Conservation (phyloP, 2,329 filamentous ascomycete genomes). For the Cercospora nicotianae region DNA sequence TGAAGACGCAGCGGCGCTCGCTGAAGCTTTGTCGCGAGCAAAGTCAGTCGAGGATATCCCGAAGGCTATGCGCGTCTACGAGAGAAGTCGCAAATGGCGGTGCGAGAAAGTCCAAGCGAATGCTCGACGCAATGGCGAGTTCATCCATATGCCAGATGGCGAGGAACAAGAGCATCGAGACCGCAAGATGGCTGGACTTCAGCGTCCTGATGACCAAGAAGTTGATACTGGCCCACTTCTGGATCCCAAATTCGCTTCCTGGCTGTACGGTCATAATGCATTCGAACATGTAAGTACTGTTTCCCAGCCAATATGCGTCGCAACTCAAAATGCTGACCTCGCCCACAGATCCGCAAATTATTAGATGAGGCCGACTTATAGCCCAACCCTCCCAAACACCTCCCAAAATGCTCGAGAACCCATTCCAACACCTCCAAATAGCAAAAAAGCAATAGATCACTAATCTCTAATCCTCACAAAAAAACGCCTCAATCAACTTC, state of each 20-base stretch:
- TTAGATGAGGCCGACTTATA: not conserved
- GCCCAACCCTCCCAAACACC: not conserved
- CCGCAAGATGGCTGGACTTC: constrained; percentile 4
- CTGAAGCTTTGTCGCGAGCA: not conserved
- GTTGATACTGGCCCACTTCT: constrained; percentile 10
- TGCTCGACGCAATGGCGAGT: constrained; percentile 12
- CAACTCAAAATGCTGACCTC: not conserved
- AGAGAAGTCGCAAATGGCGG: constrained; percentile 13
- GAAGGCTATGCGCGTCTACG: constrained; percentile 1
- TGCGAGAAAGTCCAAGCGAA: constrained; percentile 12
- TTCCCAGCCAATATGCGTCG: too few species aligned
- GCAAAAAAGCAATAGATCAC: not conserved
- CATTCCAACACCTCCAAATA: not conserved
- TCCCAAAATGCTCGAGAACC: not conserved
- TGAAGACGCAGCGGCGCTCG: constrained; percentile 11
- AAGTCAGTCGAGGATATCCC: constrained; percentile 2
- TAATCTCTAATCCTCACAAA: constrained; percentile 29
- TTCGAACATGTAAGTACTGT: constrained; percentile 10
- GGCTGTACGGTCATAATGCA: constrained; percentile 4
- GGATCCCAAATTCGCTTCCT: not conserved
- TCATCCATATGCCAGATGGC: constrained; percentile 13
- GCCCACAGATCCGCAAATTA: not conserved
- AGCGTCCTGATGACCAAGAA: not conserved
- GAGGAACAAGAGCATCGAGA: constrained; percentile 14
- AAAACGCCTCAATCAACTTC: constrained; percentile 9